Evolutionary conservation across 768 basidiomycete species (phyloP).

Genomic region (Panaeolus cyanescens): DNA sequence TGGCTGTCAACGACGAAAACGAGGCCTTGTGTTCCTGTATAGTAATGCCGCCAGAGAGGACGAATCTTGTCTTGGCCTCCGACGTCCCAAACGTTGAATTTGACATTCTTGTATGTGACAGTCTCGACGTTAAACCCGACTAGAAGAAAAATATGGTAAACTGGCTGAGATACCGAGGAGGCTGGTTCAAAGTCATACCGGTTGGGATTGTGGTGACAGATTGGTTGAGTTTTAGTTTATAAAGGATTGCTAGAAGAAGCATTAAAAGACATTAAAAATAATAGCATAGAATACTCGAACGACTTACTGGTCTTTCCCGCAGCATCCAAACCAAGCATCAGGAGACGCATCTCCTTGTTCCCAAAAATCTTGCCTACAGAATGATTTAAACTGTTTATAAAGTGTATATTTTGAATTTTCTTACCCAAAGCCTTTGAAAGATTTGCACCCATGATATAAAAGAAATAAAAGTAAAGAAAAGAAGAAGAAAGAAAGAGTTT

Average conservation of each 20-base stretch:
- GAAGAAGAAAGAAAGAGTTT: conserved; percentile 10
- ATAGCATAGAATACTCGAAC: background rate
- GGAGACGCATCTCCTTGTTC: conserved; percentile 97
- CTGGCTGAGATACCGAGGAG: conserved; percentile 7
- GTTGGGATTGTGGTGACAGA: conserved; percentile 99
- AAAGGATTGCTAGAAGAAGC: conserved; percentile 78
- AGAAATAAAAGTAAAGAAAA: conserved; percentile 67
- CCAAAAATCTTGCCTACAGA: conserved; percentile 89
- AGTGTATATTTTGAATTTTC: conserved; percentile 20
- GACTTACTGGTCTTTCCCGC: conserved; percentile 97
- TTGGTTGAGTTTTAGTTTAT: conserved; percentile 99
- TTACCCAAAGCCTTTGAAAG: conserved; percentile 82
- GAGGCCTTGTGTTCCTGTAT: conserved; percentile 97
- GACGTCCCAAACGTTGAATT: conserved; percentile 95
- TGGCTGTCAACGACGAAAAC: conserved; percentile 98
- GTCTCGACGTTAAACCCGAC: conserved; percentile 99
- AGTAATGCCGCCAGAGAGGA: conserved; percentile 98
- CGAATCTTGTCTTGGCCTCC: conserved; percentile 99
- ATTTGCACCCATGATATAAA: conserved; percentile 76
- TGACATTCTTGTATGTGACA: conserved; percentile 98
- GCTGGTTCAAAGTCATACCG: conserved; percentile 46
- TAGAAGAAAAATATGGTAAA: conserved; percentile 24
- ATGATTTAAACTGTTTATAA: conserved; percentile 13
- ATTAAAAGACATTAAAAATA: conserved; percentile 9
- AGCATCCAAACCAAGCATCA: conserved; percentile 97